phyloP scores from a whole-genome alignment of 1,284 basidiomycete species.

The Cutaneotrichosporon sp. region DNA sequence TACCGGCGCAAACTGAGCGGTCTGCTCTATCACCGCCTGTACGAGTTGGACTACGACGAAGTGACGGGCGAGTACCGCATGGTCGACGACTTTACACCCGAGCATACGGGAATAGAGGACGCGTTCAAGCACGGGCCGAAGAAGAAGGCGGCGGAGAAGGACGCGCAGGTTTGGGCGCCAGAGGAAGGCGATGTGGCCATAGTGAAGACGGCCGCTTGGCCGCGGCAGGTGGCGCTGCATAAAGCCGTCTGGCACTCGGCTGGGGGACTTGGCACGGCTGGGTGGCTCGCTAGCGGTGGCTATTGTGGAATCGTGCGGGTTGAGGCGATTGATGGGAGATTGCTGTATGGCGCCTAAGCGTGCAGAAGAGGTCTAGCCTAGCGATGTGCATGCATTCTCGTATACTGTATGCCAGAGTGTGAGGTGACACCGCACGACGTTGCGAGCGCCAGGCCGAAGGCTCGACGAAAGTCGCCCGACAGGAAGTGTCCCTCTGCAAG shows the following conservation, averaged over 20 bases:
- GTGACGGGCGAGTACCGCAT: conserved; percentile 68
- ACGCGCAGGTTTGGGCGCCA: not conserved
- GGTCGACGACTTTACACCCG: conserved; percentile 74
- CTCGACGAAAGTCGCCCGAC: no score
- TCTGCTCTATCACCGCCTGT: conserved; percentile 70
- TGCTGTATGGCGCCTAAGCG: no score
- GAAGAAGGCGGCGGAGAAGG: conserved; percentile 11
- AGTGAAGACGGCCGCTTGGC: conserved; percentile 60
- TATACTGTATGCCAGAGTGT: no score
- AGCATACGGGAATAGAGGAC: conserved; percentile 49
- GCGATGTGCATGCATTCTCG: no score
- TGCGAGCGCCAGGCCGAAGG: no score
- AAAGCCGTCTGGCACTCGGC: conserved; percentile 72
- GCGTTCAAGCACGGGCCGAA: conserved; percentile 14
- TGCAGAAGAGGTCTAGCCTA: no score
- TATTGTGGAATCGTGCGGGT: conserved; percentile 79
- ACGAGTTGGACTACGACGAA: conserved; percentile 77
- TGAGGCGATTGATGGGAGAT: conserved; percentile 56
- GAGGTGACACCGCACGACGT: no score
- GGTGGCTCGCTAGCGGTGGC: conserved; percentile 68
- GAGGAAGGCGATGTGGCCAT: conserved; percentile 10
- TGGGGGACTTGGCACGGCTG: conserved; percentile 61
- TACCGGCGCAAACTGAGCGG: conserved; percentile 53
- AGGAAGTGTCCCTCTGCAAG: no score
- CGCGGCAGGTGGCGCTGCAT: conserved; percentile 66